Conservation (phyloP, 441 rosid genomes). For the Brassica hybrid region DNA sequence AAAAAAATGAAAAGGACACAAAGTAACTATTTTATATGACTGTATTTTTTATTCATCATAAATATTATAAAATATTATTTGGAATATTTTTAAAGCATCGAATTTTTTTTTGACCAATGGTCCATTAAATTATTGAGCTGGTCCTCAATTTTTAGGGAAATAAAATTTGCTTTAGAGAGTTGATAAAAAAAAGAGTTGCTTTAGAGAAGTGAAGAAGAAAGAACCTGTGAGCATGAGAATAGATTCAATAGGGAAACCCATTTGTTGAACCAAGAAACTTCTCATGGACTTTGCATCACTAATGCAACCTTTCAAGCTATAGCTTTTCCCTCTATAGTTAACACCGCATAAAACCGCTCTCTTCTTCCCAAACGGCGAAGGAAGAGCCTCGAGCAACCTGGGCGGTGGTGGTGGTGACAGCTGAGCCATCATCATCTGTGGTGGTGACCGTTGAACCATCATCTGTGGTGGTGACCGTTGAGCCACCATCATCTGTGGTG, state of each 20-base stretch:
- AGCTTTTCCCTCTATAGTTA: conserved; percentile 58
- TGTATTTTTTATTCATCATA: background rate
- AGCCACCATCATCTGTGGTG: conserved; percentile 24
- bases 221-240: conserved; percentile 73
- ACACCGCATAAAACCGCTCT: conserved; percentile 79
- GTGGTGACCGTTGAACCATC: background rate
- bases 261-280: conserved; percentile 58
- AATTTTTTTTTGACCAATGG: background rate
- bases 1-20: background rate
- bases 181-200: background rate
- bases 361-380: conserved; percentile 61
- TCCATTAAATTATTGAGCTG: conserved; percentile 10
- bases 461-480: conserved; percentile 15
- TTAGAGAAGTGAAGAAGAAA: background rate
- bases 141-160: conserved; percentile 29
- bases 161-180: background rate
- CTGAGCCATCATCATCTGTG: conserved; percentile 27
- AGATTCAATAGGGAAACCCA: conserved; percentile 71
- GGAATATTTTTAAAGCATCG: too few species aligned
- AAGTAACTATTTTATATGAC: background rate
- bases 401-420: conserved; percentile 22
- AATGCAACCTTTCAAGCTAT: conserved; percentile 66
- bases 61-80: too few species aligned
- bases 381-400: conserved; percentile 40
- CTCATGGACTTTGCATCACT: conserved; percentile 79